These are phyloP conservation scores for Bryoglossum gracile DNA, from an alignment of 495 filamentous ascomycete species.

Conservation along the genomic window DNA sequence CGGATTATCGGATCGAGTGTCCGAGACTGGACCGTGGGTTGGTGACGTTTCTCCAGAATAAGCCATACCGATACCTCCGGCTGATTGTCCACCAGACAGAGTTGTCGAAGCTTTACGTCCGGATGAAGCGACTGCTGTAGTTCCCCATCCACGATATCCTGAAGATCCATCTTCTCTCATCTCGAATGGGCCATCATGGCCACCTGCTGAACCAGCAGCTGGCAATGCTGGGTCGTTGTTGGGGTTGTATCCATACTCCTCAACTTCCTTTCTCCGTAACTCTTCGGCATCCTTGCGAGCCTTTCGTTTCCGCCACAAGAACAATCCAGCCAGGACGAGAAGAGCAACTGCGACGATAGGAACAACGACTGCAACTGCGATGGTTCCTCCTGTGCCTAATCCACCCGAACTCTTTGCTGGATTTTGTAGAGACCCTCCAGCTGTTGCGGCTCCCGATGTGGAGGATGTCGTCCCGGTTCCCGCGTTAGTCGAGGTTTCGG, in stretches of 20 bases:
- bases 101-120: slow-evolving; percentile 81
- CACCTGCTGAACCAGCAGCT: slow-evolving; percentile 42
- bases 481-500: slow-evolving; percentile 13
- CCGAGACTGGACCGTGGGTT: slow-evolving; percentile 60
- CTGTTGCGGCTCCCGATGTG: slow-evolving; percentile 20
- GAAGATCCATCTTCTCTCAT: slow-evolving; percentile 58
- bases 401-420: slow-evolving; percentile 29
- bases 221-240: slow-evolving; percentile 86
- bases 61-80: slow-evolving; percentile 50
- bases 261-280: slow-evolving; percentile 83
- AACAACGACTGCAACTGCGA: slow-evolving; percentile 89
- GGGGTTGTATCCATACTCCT: slow-evolving; percentile 94
- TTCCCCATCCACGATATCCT: slow-evolving; percentile 94
- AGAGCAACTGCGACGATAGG: slow-evolving; percentile 85
- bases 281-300: slow-evolving; percentile 79
- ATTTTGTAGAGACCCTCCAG: slow-evolving; percentile 22
- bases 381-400: slow-evolving; percentile 57
- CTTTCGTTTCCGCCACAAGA: slow-evolving; percentile 82
- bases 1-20: slow-evolving; percentile 65
- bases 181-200: slow-evolving; percentile 49
- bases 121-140: slow-evolving; percentile 61
- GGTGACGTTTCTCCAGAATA: slow-evolving; percentile 75
- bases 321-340: slow-evolving; percentile 66
- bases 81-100: slow-evolving; percentile 65
- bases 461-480: slow-evolving; percentile 15